These are phyloP conservation scores for Botrytis galanthina DNA, from an alignment of 2,329 filamentous ascomycete genomes.

Conservation along the genomic window DNA sequence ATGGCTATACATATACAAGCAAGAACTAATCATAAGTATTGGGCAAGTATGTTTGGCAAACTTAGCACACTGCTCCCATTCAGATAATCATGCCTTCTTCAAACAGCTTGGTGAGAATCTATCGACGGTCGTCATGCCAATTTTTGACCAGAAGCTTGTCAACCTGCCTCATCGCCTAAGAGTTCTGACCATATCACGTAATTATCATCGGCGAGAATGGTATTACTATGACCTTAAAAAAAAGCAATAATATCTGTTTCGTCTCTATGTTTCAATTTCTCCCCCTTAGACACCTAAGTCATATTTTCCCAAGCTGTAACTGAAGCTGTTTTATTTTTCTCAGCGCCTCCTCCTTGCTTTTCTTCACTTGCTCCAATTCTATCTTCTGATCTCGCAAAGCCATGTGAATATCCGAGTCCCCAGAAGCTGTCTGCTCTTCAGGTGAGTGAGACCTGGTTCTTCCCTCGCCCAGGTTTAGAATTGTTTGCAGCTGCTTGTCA, in stretches of 20 bases:
- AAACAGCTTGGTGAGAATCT: too few relatives aligned
- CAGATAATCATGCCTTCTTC: not conserved
- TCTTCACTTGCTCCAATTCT: not conserved
- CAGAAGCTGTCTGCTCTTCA: not conserved
- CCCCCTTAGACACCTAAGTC: not conserved
- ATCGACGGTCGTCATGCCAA: not conserved
- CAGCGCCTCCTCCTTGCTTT: not conserved
- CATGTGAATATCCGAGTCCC: not conserved
- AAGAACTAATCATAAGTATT: not conserved
- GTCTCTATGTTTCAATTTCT: not conserved
- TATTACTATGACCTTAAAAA: not conserved
- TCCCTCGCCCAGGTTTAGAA: conserved; percentile 2
- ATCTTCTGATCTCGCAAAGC: not conserved
- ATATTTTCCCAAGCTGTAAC: not conserved
- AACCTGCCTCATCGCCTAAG: too few relatives aligned
- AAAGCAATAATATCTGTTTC: not conserved
- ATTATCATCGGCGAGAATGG: too few relatives aligned
- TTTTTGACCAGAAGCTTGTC: not conserved
- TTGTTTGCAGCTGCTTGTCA: conserved; percentile 2
- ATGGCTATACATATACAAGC: not conserved
- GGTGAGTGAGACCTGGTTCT: not conserved
- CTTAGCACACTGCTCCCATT: not conserved
- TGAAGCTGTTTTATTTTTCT: not conserved
- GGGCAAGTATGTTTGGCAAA: not conserved
- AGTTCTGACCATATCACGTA: too few relatives aligned